Conservation (phyloP, 169 alveolate species). For the Plasmodium billcollinsi region DNA sequence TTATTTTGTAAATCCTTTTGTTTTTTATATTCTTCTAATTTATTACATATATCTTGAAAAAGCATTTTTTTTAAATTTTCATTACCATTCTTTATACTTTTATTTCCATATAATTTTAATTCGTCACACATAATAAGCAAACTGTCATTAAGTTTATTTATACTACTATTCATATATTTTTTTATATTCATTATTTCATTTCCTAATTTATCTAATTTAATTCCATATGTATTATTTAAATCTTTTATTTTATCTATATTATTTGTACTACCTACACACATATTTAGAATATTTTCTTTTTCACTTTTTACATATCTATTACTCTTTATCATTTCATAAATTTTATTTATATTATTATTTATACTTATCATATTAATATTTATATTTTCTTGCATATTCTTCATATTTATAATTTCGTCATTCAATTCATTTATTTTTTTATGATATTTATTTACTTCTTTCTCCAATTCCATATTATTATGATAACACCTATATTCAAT, state of each 20-base stretch:
- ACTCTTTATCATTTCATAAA: conserved; percentile 19
- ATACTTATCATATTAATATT: conserved; percentile 26
- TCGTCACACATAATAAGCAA: conserved; percentile 12
- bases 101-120: conserved; percentile 2
- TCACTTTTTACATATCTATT: background rate
- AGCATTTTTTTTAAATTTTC: conserved; percentile 15
- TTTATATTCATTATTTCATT: conserved; percentile 23
- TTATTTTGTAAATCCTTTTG: background rate
- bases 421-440: conserved; percentile 43
- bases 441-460: conserved; percentile 4
- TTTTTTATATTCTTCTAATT: background rate
- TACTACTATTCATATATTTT: conserved; percentile 15
- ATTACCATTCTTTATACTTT: conserved; percentile 11
- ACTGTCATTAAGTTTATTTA: conserved; percentile 13
- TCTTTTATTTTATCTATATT: background rate
- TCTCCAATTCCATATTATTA: conserved; percentile 2
- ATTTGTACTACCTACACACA: background rate
- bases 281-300: background rate
- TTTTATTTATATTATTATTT: conserved; percentile 19
- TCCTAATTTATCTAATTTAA: conserved; percentile 20
- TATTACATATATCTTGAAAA: conserved; percentile 16
- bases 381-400: conserved; percentile 16
- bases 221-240: background rate
- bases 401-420: conserved; percentile 35
- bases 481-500: background rate